Evolutionary conservation across 441 rosid species (phyloP).

Genomic region (Eruca vesicaria): DNA sequence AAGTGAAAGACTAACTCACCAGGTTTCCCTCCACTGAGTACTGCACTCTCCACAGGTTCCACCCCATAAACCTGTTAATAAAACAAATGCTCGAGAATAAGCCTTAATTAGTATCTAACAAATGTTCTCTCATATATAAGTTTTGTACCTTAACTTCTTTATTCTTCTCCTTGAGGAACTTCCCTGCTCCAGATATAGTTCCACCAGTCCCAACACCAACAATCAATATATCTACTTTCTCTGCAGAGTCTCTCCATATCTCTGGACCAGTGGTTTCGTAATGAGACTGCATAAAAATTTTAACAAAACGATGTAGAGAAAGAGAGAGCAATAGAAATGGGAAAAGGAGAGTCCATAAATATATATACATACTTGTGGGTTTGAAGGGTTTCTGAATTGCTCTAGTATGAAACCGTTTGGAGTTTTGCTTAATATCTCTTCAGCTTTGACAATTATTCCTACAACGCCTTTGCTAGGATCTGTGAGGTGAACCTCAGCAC

Average conservation of each 20-base stretch:
- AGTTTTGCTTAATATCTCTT: conserved; percentile 56
- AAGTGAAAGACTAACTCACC: conserved; percentile 36
- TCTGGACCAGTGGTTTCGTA: conserved; percentile 87
- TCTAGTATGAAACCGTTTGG: conserved; percentile 54
- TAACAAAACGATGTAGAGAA: neutral
- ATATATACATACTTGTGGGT: conserved; percentile 48
- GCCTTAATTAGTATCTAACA: neutral
- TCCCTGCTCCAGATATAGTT: conserved; percentile 73
- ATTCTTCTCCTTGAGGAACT: conserved; percentile 74
- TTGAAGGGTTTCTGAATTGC: conserved; percentile 65
- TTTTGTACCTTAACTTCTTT: conserved; percentile 56
- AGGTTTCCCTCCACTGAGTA: conserved; percentile 67
- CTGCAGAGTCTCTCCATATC: conserved; percentile 81
- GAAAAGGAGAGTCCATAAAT: conserved; percentile 5
- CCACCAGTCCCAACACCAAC: conserved; percentile 88
- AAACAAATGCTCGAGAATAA: neutral
- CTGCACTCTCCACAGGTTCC: conserved; percentile 75
- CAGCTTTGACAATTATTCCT: conserved; percentile 42
- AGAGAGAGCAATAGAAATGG: neutral
- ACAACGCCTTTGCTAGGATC: conserved; percentile 46
- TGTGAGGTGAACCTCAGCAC: conserved; percentile 64
- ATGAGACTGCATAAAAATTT: conserved; percentile 48
- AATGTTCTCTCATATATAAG: neutral
- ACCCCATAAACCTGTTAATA: conserved; percentile 55
- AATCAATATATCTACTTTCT: conserved; percentile 64